Evolutionary conservation across 1,139 yeast species (phyloP).

Genomic region (Magnusiomyces ingens): DNA sequence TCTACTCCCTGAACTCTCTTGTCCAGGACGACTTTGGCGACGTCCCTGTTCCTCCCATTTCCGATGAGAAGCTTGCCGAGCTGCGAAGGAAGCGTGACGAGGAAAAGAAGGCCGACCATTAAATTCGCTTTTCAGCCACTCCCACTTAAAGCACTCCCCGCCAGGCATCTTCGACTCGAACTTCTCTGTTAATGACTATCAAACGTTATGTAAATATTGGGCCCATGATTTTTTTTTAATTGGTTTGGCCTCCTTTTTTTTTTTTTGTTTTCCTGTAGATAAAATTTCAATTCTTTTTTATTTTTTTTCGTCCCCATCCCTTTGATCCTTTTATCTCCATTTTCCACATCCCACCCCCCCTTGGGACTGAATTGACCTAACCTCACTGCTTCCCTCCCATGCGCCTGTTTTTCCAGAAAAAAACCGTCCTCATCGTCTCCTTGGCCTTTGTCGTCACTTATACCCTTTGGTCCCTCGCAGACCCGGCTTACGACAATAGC

Average conservation of each 20-base stretch:
- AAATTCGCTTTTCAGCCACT: too few species aligned
- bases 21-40: conserved; percentile 80
- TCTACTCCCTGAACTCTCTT: conserved; percentile 65
- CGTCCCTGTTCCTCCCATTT: conserved; percentile 88
- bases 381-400: neutral
- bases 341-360: neutral
- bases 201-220: neutral
- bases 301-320: neutral
- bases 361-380: too few species aligned
- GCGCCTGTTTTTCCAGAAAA: neutral
- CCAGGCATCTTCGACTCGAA: too few species aligned
- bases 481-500: neutral
- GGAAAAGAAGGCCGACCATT: conserved; percentile 5
- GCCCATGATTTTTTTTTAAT: neutral
- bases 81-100: conserved; percentile 30
- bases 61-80: conserved; percentile 66
- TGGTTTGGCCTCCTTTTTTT: neutral
- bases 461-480: neutral
- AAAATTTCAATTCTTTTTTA: neutral
- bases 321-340: neutral
- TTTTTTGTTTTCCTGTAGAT: neutral
- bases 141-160: too few species aligned
- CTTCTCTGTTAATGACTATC: neutral
- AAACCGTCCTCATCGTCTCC: neutral
- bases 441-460: neutral